Evolutionary conservation across 2,329 filamentous ascomycete species (phyloP).

Genomic region (Aspergillus ustus): DNA sequence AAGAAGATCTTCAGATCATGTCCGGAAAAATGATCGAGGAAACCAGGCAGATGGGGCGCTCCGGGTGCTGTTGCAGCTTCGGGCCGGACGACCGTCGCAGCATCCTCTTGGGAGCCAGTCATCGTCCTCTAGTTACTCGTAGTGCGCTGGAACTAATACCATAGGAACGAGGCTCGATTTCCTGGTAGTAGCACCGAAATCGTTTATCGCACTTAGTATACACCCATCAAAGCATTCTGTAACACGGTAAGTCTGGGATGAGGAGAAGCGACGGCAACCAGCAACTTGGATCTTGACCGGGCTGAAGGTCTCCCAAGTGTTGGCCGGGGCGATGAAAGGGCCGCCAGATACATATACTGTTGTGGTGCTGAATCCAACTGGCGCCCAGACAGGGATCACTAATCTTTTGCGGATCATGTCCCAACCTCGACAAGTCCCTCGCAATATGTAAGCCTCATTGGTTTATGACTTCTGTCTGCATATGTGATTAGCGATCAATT

Average conservation of each 20-base stretch:
- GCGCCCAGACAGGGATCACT: neutral
- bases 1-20: conserved; percentile 54
- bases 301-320: neutral
- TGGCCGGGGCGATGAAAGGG: neutral
- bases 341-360: neutral
- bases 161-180: too few relatives aligned
- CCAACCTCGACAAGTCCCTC: neutral
- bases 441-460: neutral
- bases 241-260: too few relatives aligned
- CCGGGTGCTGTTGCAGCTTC: neutral
- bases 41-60: conserved; percentile 27
- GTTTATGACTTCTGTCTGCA: too few relatives aligned
- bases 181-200: too few relatives aligned
- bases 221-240: too few relatives aligned
- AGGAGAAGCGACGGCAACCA: too few relatives aligned
- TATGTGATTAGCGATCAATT: too few relatives aligned
- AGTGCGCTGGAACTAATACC: neutral
- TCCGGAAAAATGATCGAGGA: conserved; percentile 52
- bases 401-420: neutral
- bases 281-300: neutral
- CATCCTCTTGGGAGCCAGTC: neutral
- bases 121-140: neutral
- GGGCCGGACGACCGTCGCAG: neutral
- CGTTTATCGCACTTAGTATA: neutral
- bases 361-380: neutral